Conservation (phyloP, 352 stramenopile genomes). For the Globisporangium rhizosaccharum region DNA sequence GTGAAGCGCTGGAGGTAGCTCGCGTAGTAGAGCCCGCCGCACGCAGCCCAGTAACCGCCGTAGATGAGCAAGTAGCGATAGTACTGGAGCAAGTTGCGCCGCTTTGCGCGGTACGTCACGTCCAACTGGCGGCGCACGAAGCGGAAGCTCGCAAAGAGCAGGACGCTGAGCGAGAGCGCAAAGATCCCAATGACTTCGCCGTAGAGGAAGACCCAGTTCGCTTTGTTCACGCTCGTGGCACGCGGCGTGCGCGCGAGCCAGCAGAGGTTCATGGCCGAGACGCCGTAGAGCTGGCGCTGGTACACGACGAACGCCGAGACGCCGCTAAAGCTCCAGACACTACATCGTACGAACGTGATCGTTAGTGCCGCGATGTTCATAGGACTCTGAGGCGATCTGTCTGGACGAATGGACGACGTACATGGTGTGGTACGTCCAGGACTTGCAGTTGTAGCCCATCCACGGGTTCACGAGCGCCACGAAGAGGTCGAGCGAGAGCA, state of each 20-base stretch:
- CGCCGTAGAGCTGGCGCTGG: conserved; percentile 50
- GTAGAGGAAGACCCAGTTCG: conserved; percentile 69
- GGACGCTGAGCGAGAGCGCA: conserved; percentile 54
- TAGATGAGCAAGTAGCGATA: conserved; percentile 82
- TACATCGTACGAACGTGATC: conserved; percentile 10
- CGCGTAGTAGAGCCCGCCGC: conserved; percentile 65
- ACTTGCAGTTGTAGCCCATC: conserved; percentile 86
- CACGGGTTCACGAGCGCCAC: conserved; percentile 84
- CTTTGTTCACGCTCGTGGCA: conserved; percentile 40
- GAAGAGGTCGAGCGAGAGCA: conserved; percentile 78
- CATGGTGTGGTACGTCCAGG: conserved; percentile 80
- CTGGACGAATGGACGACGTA: conserved; percentile 19
- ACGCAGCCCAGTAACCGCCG: conserved; percentile 61
- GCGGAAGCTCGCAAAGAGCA: conserved; percentile 81
- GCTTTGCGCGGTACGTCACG: conserved; percentile 80
- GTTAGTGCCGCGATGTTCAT: not conserved
- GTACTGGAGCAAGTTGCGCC: conserved; percentile 79
- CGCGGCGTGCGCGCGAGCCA: conserved; percentile 56
- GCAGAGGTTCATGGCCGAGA: conserved; percentile 73
- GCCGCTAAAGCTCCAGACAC: conserved; percentile 68
- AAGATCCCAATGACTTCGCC: conserved; percentile 44
- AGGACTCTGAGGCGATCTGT: too few relatives aligned
- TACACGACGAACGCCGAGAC: conserved; percentile 54
- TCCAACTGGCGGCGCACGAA: conserved; percentile 81
- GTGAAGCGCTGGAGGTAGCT: conserved; percentile 64